These are phyloP conservation scores for Talaromyces ruber DNA, from an alignment of 495 filamentous ascomycete genomes.

Conservation along the genomic window DNA sequence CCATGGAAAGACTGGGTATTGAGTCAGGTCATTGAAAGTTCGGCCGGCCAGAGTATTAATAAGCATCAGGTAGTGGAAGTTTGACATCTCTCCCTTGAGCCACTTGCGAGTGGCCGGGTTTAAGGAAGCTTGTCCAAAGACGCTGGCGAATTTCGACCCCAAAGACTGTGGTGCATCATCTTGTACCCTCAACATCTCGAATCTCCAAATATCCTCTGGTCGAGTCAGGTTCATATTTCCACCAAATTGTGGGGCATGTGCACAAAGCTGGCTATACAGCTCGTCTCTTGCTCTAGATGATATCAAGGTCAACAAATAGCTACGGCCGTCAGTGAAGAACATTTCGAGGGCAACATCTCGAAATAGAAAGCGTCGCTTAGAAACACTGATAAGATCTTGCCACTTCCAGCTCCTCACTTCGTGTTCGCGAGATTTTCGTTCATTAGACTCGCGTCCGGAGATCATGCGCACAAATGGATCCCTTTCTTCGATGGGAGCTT, in stretches of 20 bases:
- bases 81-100: constrained; percentile 91
- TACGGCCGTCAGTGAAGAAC: constrained; percentile 93
- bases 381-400: constrained; percentile 92
- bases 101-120: constrained; percentile 86
- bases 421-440: constrained; percentile 56
- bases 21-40: constrained; percentile 96
- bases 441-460: constrained; percentile 61
- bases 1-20: constrained; percentile 98
- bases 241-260: constrained; percentile 69
- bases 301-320: constrained; percentile 82
- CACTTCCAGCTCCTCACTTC: constrained; percentile 87
- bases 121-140: constrained; percentile 66
- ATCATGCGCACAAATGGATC: constrained; percentile 95
- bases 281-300: constrained; percentile 66
- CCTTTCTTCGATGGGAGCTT: constrained; percentile 84
- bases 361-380: constrained; percentile 89
- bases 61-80: constrained; percentile 97
- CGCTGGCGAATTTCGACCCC: constrained; percentile 87
- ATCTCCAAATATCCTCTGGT: constrained; percentile 72
- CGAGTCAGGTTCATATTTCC: constrained; percentile 42
- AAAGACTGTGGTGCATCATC: constrained; percentile 78
- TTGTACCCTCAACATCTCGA: constrained; percentile 73
- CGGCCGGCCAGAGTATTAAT: constrained; percentile 95
- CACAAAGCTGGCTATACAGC: constrained; percentile 61
- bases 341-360: constrained; percentile 91